Base-by-base conservation (phyloP, 768 basidiomycete species). In the Antrodiella citrinella region DNA sequence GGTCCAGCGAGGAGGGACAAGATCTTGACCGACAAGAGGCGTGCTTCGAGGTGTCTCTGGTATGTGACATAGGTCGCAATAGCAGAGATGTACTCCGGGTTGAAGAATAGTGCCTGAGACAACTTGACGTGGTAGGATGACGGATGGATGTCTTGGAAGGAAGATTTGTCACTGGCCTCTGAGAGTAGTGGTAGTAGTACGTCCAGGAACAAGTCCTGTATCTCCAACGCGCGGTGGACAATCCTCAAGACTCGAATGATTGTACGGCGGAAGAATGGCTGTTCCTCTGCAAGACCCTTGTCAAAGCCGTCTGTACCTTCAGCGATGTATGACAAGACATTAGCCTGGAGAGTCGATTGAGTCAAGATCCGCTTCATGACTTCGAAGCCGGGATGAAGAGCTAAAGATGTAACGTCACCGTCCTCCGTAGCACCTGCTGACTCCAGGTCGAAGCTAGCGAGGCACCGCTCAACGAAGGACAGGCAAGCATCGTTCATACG, bases 141-240 rank as follows among this genome's bases (percentile, higher is more conserved):
- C 0, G 84, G 71, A 53, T 81, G 77, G 13, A 79, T 65, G 5
- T 69, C 72, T 23, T 81, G 81, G 21, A 80, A 66, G 43, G 83
- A 61, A 0, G 76, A 64, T 0, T 76, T 64, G 52, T 75, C 77
- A 53, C 80, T 79, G 51, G 81, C 72, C 49, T 91, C 84, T 18
- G 78, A 70, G 5, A 94, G 75, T 19, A 86, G 68, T 2, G 91
- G 91, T 2, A 95, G 69, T 45, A 95, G 77, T 20, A 93, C 82
- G 49, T 97, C 92, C 39, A 93, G 73, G 72, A 94, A 96, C 49
- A 91, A 77, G 45, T 87, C 83, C 61, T 98, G 93, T 22, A 91
- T 76, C 54, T 92, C 88, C 51, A 97, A 70, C 0, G 87, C 76
- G 1, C 91, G 83, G 53, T 82, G 78, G 13, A 91, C 73, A 54